Percentiles rank a stretch among this genome's conserved stretches.
These are phyloP conservation scores for Xylariaceae sp. DNA, from an alignment of 2,329 filamentous ascomycete species.

Conservation along the genomic window DNA sequence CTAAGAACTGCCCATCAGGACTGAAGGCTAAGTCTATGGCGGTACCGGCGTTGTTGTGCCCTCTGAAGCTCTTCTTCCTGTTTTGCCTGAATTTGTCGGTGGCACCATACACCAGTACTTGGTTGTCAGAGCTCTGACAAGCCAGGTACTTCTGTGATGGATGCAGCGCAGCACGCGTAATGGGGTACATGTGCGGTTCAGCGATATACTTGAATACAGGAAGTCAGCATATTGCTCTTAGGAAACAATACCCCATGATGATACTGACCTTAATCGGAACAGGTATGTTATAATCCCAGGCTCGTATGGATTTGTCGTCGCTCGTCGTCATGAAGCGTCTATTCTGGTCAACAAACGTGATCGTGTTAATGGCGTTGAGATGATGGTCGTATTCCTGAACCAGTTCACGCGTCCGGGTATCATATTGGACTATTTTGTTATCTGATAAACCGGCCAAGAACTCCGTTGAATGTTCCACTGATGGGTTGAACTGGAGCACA, in stretches of 20 bases:
- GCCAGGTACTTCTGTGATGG: conserved; percentile 91
- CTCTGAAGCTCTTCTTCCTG: conserved; percentile 91
- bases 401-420: conserved; percentile 72
- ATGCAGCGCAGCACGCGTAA: conserved; percentile 80
- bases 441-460: conserved; percentile 97
- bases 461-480: conserved; percentile 71
- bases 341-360: conserved; percentile 92
- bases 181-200: conserved; percentile 95
- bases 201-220: conserved; percentile 67
- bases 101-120: conserved; percentile 91
- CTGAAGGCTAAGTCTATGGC: conserved; percentile 85
- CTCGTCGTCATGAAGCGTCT: conserved; percentile 96
- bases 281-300: conserved; percentile 98
- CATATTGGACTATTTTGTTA: conserved; percentile 98
- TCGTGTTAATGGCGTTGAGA: conserved; percentile 94
- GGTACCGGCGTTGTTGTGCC: conserved; percentile 93
- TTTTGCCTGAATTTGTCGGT: conserved; percentile 97
- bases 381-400: conserved; percentile 99
- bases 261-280: conserved; percentile 69
- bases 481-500: conserved; percentile 88
- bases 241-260: neutral
- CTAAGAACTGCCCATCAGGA: conserved; percentile 88
- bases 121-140: conserved; percentile 91
- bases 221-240: neutral
- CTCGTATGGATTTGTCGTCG: conserved; percentile 91